phyloP scores from a whole-genome alignment of 2,329 filamentous ascomycete genomes.

The Diaporthe sp. region DNA sequence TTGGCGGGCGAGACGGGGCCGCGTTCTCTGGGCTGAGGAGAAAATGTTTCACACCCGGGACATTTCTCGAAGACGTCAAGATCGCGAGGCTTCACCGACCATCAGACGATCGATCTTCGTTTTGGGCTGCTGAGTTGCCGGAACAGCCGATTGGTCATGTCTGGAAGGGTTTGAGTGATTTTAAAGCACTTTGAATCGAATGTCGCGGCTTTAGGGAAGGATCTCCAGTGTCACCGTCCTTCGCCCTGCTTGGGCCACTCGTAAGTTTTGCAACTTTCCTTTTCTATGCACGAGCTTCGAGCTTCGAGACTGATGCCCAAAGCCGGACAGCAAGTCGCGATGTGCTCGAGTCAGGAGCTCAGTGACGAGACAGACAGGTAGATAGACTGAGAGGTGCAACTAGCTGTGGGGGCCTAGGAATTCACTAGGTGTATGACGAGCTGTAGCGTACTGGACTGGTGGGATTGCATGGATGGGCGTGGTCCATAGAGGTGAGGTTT shows the following conservation, averaged over 20 bases:
- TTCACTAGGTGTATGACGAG: not conserved
- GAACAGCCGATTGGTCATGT: slow-evolving; percentile 12
- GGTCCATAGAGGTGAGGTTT: not conserved
- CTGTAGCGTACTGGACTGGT: not conserved
- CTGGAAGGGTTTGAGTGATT: not conserved
- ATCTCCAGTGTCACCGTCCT: slow-evolving; percentile 2
- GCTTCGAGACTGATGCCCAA: not conserved
- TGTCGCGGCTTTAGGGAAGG: not conserved
- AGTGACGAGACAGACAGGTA: not conserved
- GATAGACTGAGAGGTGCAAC: not conserved
- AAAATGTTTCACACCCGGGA: not conserved
- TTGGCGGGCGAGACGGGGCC: not conserved
- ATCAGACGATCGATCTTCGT: slow-evolving; percentile 20
- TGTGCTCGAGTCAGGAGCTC: not conserved
- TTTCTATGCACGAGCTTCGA: not conserved
- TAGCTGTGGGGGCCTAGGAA: not conserved
- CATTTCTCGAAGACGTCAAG: slow-evolving; percentile 28
- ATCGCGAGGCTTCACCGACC: slow-evolving; percentile 16
- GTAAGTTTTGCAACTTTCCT: not conserved
- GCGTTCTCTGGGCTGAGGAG: not conserved
- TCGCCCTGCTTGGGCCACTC: not conserved
- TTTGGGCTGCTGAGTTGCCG: not conserved
- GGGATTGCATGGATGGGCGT: not conserved
- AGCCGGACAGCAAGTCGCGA: not conserved
- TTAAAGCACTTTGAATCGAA: not conserved